Conservation (phyloP, 495 filamentous ascomycete species). For the Amorphotheca resinae region DNA sequence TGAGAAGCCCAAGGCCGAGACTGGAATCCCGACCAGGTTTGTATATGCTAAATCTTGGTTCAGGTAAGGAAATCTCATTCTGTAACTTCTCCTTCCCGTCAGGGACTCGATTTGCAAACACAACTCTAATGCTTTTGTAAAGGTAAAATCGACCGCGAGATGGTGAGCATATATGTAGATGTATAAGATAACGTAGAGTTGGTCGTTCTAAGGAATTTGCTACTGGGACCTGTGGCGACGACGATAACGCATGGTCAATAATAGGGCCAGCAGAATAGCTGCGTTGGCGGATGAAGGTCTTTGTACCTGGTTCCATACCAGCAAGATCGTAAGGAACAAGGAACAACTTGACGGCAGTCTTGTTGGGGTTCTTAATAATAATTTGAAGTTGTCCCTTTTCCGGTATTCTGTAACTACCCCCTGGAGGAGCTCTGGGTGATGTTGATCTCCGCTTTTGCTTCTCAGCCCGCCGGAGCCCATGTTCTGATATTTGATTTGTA, state of each 20-base stretch:
- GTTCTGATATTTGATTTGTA: slow-evolving; percentile 22
- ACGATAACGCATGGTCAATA: slow-evolving; percentile 29
- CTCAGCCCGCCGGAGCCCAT: slow-evolving; percentile 26
- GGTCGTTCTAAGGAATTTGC: slow-evolving; percentile 48
- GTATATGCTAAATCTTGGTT: slow-evolving; percentile 78
- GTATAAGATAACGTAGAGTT: slow-evolving; percentile 79
- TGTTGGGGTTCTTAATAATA: slow-evolving; percentile 93
- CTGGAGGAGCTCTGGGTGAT: slow-evolving; percentile 62
- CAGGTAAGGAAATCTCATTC: slow-evolving; percentile 82
- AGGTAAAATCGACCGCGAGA: slow-evolving; percentile 76
- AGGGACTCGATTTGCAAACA: slow-evolving; percentile 95
- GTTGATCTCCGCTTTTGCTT: slow-evolving; percentile 49
- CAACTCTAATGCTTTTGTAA: slow-evolving; percentile 83
- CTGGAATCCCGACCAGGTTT: slow-evolving; percentile 48
- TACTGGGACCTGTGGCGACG: slow-evolving; percentile 11
- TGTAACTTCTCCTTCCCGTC: slow-evolving; percentile 90
- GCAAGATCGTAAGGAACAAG: slow-evolving; percentile 87
- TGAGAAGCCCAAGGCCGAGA: slow-evolving; percentile 19
- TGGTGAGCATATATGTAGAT: slow-evolving; percentile 87
- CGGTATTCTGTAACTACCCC: slow-evolving; percentile 87
- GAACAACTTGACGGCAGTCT: slow-evolving; percentile 91
- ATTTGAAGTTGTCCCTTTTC: slow-evolving; percentile 94
- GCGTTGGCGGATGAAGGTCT: slow-evolving; percentile 93
- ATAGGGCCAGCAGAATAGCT: slow-evolving; percentile 85
- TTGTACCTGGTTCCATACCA: slow-evolving; percentile 92